These are phyloP conservation scores for Parafenestella ontariensis DNA, from an alignment of 2,329 filamentous ascomycete species.

Conservation along the genomic window DNA sequence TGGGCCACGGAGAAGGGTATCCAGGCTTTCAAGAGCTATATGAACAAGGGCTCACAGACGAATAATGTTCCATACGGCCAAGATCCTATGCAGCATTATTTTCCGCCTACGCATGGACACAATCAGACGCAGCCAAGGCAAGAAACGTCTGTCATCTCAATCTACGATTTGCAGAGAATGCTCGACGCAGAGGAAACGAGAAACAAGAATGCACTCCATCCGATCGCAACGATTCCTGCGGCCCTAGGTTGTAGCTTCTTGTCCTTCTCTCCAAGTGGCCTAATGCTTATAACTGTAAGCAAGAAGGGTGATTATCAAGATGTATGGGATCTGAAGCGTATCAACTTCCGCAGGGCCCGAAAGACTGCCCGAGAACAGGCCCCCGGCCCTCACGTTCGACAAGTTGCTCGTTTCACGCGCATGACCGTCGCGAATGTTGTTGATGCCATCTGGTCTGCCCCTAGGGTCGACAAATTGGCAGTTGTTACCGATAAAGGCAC, in stretches of 20 bases:
- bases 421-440: conserved; percentile 92
- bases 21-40: conserved; percentile 82
- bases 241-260: conserved; percentile 80
- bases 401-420: conserved; percentile 86
- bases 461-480: conserved; percentile 81
- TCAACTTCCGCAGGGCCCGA: conserved; percentile 54
- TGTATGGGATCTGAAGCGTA: conserved; percentile 78
- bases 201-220: conserved; percentile 61
- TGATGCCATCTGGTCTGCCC: conserved; percentile 86
- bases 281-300: conserved; percentile 79
- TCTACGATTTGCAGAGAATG: conserved; percentile 73
- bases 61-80: conserved; percentile 30
- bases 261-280: conserved; percentile 76
- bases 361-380: conserved; percentile 39
- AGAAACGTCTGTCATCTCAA: conserved; percentile 76
- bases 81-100: conserved; percentile 60
- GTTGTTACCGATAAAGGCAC: conserved; percentile 96
- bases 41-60: conserved; percentile 60
- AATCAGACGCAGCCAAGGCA: conserved; percentile 58
- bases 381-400: conserved; percentile 67
- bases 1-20: conserved; percentile 80
- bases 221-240: conserved; percentile 73
- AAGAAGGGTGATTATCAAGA: conserved; percentile 84
- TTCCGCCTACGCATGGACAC: conserved; percentile 78
- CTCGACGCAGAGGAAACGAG: conserved; percentile 56